These are phyloP conservation scores for Taiozyma sp. DNA, from an alignment of 1,139 yeast species.

Conservation along the genomic window DNA sequence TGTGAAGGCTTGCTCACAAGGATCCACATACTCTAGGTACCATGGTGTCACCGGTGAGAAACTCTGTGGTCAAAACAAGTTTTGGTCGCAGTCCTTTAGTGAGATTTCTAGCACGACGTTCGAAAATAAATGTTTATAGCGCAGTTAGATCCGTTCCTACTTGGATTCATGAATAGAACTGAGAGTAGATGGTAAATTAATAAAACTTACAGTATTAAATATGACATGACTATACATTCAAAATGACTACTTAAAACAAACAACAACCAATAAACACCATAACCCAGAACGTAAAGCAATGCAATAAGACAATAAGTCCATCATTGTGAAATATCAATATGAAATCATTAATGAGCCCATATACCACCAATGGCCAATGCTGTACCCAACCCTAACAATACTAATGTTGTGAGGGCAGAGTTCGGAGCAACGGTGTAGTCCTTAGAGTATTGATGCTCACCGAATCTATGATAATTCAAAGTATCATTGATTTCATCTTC, in stretches of 20 bases:
- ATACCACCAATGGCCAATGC: background rate
- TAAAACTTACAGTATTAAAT: too few species aligned
- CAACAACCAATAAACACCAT: background rate
- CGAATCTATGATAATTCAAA: slow-evolving; percentile 19
- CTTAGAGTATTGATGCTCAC: background rate
- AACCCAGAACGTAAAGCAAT: background rate
- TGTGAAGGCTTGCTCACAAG: slow-evolving; percentile 82
- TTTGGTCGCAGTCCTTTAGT: slow-evolving; percentile 57
- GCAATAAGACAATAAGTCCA: background rate
- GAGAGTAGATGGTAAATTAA: too few species aligned
- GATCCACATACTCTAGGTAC: slow-evolving; percentile 80
- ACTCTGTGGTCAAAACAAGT: slow-evolving; percentile 42
- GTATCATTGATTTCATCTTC: slow-evolving; percentile 18
- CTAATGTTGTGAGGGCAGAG: background rate
- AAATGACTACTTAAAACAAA: background rate
- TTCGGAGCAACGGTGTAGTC: background rate
- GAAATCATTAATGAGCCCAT: background rate
- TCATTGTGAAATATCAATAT: background rate
- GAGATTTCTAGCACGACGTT: too few species aligned
- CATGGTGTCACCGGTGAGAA: slow-evolving; percentile 78
- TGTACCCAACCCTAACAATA: background rate
- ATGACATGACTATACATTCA: background rate
- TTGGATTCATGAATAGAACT: too few species aligned
- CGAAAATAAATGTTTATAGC: too few species aligned
- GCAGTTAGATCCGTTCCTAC: too few species aligned